Evolutionary conservation across 1,284 basidiomycete genomes (phyloP), one percentile per base, ranked within the genome.

Genomic region (Phellopilus nigrolimitatus): DNA sequence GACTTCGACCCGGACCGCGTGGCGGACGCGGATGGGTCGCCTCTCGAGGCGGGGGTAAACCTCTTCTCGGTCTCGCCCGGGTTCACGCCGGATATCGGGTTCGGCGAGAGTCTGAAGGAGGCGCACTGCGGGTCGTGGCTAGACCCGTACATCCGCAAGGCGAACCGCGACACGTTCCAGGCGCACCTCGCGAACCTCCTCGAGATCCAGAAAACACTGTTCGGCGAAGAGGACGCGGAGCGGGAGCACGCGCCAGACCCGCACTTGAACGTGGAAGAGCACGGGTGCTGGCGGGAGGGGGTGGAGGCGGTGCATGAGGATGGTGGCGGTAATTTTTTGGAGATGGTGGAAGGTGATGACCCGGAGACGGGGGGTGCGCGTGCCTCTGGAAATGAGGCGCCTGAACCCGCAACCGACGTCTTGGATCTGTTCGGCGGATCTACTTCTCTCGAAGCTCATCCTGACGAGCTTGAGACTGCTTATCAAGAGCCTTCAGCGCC

Each of bases 191-290:
- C 66, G 5, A 68, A 65, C 51, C 56, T 67, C 10, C 65, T 71
- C 19, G 69, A 72, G 49, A 66, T 67, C 22, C 70, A 74, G 56
- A 62, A 71, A 31, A 60, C 68, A 46, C 51, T 67, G 25, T 58
- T 69, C 38, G 62, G 65, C 0, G 56, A 57, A 0, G 66, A 69
- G 17, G 48, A 49, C 5, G 49, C 54, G 4, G 50, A 51, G 15
- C 56, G 64, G 9, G 57, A 67, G 38, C 63, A 66, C 49, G 64
- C 68, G 19, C 64, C 66, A 45, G 41, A 15, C 41, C 49, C n/a
- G 37, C 37, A 17, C 24, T 9, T 46, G 33, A 30, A 7, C n/a
- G 22, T 39, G n/a, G 50, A 52, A 15, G 50, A 51, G 10, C 9
- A 24, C 42, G 40, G 25, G 19, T 21, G 45, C 19, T 53, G 51